These are phyloP conservation scores for Ophiocordyceps robertsii DNA, from an alignment of 2,329 filamentous ascomycete species.

Conservation along the genomic window DNA sequence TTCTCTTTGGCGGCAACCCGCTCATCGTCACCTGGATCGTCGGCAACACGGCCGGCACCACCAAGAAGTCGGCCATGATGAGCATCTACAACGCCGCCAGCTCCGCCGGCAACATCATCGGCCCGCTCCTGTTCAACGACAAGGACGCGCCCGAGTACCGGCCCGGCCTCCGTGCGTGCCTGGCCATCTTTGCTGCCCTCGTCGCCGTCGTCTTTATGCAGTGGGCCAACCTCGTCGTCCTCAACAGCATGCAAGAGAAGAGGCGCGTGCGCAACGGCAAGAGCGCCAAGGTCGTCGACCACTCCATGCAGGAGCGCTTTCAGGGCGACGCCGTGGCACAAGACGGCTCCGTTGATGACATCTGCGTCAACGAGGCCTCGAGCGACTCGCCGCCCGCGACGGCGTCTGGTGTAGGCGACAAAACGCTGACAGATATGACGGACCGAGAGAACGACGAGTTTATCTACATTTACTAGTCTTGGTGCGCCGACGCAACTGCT, in stretches of 20 bases:
- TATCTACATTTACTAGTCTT: constrained; percentile 50
- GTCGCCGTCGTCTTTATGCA: constrained; percentile 39
- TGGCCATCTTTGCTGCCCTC: constrained; percentile 40
- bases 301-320: constrained; percentile 45
- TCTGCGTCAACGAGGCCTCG: constrained; percentile 10
- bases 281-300: constrained; percentile 42
- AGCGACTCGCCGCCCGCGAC: constrained; percentile 9
- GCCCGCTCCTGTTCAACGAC: constrained; percentile 46
- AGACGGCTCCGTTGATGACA: constrained; percentile 1
- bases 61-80: constrained; percentile 53
- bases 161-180: constrained; percentile 40
- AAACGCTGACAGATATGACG: constrained; percentile 46
- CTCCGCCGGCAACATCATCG: constrained; percentile 53
- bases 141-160: constrained; percentile 45
- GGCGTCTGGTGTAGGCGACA: constrained; percentile 13
- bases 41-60: constrained; percentile 53
- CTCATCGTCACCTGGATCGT: constrained; percentile 57
- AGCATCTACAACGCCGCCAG: constrained; percentile 49
- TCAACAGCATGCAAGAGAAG: constrained; percentile 43
- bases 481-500: too few species aligned
- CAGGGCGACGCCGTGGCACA: constrained; percentile 6
- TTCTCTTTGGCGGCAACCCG: constrained; percentile 52
- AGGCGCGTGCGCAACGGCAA: constrained; percentile 47
- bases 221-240: constrained; percentile 35
- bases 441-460: constrained; percentile 57